phyloP scores from a whole-genome alignment of 2,329 filamentous ascomycete species.

The Chalaropsis thielavioides region DNA sequence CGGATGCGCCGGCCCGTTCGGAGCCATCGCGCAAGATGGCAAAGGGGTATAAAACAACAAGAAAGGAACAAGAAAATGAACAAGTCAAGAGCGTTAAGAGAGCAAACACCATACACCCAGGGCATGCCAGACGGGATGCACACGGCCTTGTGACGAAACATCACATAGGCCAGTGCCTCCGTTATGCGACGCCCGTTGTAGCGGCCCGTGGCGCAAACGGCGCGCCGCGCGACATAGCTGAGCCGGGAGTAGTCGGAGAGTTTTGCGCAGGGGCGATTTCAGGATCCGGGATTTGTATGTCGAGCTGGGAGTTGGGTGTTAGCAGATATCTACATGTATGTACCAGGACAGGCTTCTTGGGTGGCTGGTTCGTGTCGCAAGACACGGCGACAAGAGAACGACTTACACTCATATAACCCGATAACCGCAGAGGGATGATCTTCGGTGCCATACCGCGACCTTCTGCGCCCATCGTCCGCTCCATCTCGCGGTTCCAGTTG shows the following conservation, averaged over 20 bases:
- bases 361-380: no score
- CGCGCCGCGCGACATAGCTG: slow-evolving; percentile 12
- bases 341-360: neutral
- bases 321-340: neutral
- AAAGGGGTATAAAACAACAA: neutral
- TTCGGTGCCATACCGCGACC: slow-evolving; percentile 44
- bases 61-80: neutral
- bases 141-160: neutral
- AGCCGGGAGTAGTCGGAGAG: slow-evolving; percentile 29
- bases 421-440: slow-evolving; percentile 64
- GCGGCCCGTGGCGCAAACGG: slow-evolving; percentile 4
- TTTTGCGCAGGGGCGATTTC: slow-evolving; percentile 46
- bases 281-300: slow-evolving; percentile 69
- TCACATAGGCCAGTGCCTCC: neutral
- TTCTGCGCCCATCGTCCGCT: slow-evolving; percentile 37
- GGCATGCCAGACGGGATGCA: no score
- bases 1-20: neutral
- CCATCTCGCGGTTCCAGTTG: slow-evolving; percentile 66
- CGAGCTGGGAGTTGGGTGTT: slow-evolving; percentile 37
- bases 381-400: slow-evolving; percentile 3
- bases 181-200: neutral
- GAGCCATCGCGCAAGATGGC: neutral
- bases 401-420: slow-evolving; percentile 72
- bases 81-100: neutral
- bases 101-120: neutral